phyloP scores from a whole-genome alignment of 352 stramenopile species.

The Albugo laibachii region DNA sequence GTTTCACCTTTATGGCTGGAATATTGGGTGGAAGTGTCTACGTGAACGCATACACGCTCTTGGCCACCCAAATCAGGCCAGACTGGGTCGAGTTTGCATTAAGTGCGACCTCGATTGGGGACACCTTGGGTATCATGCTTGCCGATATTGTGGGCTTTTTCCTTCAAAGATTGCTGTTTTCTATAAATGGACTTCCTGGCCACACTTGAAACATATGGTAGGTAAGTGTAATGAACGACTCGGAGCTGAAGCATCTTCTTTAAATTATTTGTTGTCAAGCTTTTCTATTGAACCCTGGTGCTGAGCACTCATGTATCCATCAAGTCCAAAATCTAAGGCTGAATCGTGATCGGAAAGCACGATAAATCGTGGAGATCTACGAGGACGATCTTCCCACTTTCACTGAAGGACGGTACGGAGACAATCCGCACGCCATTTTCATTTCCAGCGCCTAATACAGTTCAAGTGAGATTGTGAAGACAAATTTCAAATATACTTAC shows the following conservation, averaged over 20 bases:
- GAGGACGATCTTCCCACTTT: slow-evolving; percentile 79
- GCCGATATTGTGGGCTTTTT: slow-evolving; percentile 77
- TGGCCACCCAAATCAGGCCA: slow-evolving; percentile 55
- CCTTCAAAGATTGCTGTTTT: slow-evolving; percentile 85
- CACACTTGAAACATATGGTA: slow-evolving; percentile 3
- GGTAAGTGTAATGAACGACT: too few relatives aligned
- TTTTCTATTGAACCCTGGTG: too few relatives aligned
- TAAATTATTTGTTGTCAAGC: too few relatives aligned
- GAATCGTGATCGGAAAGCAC: slow-evolving; percentile 25
- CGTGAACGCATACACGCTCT: slow-evolving; percentile 82
- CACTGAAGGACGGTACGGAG: slow-evolving; percentile 79
- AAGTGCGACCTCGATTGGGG: slow-evolving; percentile 68
- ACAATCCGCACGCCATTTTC: slow-evolving; percentile 50
- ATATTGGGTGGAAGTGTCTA: slow-evolving; percentile 80
- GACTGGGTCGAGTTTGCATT: slow-evolving; percentile 77
- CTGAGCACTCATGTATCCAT: too few relatives aligned
- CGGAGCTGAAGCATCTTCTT: too few relatives aligned
- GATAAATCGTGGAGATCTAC: slow-evolving; percentile 77
- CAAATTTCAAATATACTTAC: background rate
- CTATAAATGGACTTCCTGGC: slow-evolving; percentile 44
- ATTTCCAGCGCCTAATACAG: slow-evolving; percentile 13
- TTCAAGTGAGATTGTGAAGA: background rate
- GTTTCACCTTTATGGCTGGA: slow-evolving; percentile 71
- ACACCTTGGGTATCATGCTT: slow-evolving; percentile 79
- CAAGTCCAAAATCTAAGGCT: too few relatives aligned